phyloP scores from a whole-genome alignment of 768 basidiomycete species.

The Ramaria sp. region DNA sequence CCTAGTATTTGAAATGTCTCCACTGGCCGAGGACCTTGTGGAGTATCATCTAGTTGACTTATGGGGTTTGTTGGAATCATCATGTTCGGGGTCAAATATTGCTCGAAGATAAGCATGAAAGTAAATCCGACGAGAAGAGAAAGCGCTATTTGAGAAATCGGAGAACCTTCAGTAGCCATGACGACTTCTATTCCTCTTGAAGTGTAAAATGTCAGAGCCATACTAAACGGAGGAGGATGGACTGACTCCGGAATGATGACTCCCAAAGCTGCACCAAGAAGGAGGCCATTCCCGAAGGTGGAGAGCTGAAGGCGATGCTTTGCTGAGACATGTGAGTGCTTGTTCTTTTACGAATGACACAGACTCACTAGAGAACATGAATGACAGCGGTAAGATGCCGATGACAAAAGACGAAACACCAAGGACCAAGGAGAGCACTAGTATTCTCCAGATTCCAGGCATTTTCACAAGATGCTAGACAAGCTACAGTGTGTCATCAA shows the following conservation, averaged over 20 bases:
- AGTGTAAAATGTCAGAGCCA: not conserved
- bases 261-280: slow-evolving; percentile 83
- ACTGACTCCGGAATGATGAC: slow-evolving; percentile 92
- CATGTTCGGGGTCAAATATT: slow-evolving; percentile 29
- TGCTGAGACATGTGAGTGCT: slow-evolving; percentile 13
- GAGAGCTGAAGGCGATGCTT: slow-evolving; percentile 35
- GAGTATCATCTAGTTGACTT: too few species aligned
- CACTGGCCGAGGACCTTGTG: not conserved
- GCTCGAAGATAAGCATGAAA: slow-evolving; percentile 61
- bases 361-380: slow-evolving; percentile 56
- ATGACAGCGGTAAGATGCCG: slow-evolving; percentile 67
- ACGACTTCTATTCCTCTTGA: slow-evolving; percentile 64
- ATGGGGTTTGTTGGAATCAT: not conserved
- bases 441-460: slow-evolving; percentile 28
- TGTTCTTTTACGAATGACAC: not conserved
- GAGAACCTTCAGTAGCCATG: slow-evolving; percentile 24
- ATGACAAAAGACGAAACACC: slow-evolving; percentile 53
- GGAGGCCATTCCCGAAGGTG: slow-evolving; percentile 67
- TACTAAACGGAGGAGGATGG: not conserved
- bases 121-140: slow-evolving; percentile 52
- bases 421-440: slow-evolving; percentile 49
- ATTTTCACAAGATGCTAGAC: slow-evolving; percentile 12
- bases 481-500: not conserved
- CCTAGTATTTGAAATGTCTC: slow-evolving; percentile 11
- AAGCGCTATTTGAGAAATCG: slow-evolving; percentile 42